Evolutionary conservation across 495 filamentous ascomycete genomes (phyloP).

Genomic region (Xylaria venustula): DNA sequence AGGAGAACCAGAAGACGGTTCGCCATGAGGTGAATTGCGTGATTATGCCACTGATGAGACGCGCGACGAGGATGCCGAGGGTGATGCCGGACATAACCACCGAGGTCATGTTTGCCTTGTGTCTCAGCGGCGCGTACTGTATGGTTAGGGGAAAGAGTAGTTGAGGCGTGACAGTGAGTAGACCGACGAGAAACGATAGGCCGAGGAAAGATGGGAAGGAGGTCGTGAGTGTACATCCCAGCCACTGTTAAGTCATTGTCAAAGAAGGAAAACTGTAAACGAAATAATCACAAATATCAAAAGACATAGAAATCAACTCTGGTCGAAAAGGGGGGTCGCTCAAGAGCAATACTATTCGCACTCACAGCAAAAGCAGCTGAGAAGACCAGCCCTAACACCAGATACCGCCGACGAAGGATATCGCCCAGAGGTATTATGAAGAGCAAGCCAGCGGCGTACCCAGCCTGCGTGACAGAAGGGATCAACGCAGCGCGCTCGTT

Average conservation of each 20-base stretch:
- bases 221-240: conserved; percentile 68
- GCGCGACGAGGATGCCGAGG: conserved; percentile 73
- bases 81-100: conserved; percentile 77
- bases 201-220: conserved; percentile 63
- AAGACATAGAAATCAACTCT: too few species aligned
- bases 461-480: conserved; percentile 77
- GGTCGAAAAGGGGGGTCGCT: too few species aligned
- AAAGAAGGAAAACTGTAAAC: too few species aligned
- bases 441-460: conserved; percentile 72
- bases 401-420: conserved; percentile 65
- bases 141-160: conserved; percentile 82
- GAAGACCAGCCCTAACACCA: conserved; percentile 64
- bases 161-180: conserved; percentile 84
- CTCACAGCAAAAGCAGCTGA: conserved; percentile 65
- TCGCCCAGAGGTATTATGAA: conserved; percentile 80
- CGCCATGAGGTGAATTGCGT: conserved; percentile 71
- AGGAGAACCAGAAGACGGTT: conserved; percentile 75
- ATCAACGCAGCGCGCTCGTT: conserved; percentile 57
- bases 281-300: too few species aligned
- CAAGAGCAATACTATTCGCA: too few species aligned
- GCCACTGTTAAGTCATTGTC: conserved; percentile 42
- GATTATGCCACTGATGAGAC: conserved; percentile 72
- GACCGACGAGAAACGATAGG: conserved; percentile 65
- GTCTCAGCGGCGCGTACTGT: conserved; percentile 69
- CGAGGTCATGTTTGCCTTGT: conserved; percentile 65